Evolutionary conservation across 257 asterid species (phyloP).

Genomic region (Solanum pimpinellifolium): DNA sequence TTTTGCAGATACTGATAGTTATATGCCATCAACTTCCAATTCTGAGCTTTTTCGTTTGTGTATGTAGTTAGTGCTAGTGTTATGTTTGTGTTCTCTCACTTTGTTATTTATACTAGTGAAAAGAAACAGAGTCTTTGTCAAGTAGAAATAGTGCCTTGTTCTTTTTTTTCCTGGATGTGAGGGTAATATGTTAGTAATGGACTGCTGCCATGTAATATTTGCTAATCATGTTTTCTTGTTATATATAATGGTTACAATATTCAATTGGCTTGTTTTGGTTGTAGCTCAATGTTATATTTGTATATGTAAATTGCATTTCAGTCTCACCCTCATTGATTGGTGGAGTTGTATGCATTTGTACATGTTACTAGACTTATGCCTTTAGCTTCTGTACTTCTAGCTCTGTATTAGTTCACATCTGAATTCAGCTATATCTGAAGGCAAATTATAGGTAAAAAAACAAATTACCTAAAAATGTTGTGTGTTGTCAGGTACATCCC

Average conservation of each 20-base stretch:
- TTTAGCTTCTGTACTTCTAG: neutral
- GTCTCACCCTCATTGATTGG: neutral
- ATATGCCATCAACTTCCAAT: neutral
- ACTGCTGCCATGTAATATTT: neutral
- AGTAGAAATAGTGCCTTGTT: neutral
- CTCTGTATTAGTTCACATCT: neutral
- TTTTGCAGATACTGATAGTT: neutral
- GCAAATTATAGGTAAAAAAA: neutral
- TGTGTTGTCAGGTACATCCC: conserved; percentile 41
- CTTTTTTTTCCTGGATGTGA: neutral
- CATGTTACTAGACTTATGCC: neutral
- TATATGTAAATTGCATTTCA: neutral
- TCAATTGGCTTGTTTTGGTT: neutral
- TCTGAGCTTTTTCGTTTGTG: neutral
- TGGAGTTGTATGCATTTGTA: neutral
- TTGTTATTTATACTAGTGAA: neutral
- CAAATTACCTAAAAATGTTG: neutral
- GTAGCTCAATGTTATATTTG: neutral
- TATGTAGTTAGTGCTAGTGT: neutral
- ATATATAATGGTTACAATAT: neutral
- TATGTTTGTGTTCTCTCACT: neutral
- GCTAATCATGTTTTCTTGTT: neutral
- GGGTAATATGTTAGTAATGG: neutral
- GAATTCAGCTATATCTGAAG: neutral
- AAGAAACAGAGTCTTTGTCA: neutral